These are phyloP conservation scores for Tolypocladium endophyticum DNA, from an alignment of 2,329 filamentous ascomycete genomes.

Conservation along the genomic window DNA sequence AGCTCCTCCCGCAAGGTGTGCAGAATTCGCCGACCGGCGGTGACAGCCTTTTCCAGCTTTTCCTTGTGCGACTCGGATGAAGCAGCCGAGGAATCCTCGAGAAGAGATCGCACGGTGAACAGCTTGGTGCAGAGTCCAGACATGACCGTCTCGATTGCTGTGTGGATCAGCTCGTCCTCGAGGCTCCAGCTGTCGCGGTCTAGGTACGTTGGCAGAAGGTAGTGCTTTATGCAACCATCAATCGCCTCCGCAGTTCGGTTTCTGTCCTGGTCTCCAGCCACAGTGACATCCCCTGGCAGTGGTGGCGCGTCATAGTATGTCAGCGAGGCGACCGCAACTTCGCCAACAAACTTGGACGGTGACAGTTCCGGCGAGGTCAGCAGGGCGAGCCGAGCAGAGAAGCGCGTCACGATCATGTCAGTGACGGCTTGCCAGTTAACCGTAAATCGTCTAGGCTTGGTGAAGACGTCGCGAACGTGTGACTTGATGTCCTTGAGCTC, in stretches of 20 bases:
- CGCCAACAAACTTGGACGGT: slow-evolving; percentile 15
- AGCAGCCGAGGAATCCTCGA: not conserved
- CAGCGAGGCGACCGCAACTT: slow-evolving; percentile 11
- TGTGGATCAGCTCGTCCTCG: slow-evolving; percentile 33
- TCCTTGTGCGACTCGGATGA: not conserved
- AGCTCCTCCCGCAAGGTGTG: slow-evolving; percentile 34
- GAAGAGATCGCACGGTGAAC: slow-evolving; percentile 5
- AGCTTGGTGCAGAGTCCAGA: slow-evolving; percentile 25
- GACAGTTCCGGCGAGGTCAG: slow-evolving; percentile 20
- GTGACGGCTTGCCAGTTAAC: slow-evolving; percentile 56
- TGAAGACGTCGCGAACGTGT: slow-evolving; percentile 33
- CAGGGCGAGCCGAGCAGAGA: slow-evolving; percentile 40
- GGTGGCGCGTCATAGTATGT: slow-evolving; percentile 25
- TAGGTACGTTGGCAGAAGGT: slow-evolving; percentile 21
- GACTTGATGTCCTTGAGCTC: slow-evolving; percentile 25
- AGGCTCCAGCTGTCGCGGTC: slow-evolving; percentile 18
- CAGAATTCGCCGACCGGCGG: slow-evolving; percentile 9
- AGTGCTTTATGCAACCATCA: slow-evolving; percentile 34
- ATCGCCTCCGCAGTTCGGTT: slow-evolving; percentile 27
- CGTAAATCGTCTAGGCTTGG: slow-evolving; percentile 15
- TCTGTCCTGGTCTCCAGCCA: slow-evolving; percentile 5
- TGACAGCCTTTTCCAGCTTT: slow-evolving; percentile 8
- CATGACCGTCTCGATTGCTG: slow-evolving; percentile 29
- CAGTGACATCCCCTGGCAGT: slow-evolving; percentile 10
- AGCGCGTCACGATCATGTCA: slow-evolving; percentile 56